A percentile compares a stretch with the other conserved stretches of the same genome.
Evolutionary conservation across 2,329 filamentous ascomycete species (phyloP).

Genomic region (Penicillium sp.): DNA sequence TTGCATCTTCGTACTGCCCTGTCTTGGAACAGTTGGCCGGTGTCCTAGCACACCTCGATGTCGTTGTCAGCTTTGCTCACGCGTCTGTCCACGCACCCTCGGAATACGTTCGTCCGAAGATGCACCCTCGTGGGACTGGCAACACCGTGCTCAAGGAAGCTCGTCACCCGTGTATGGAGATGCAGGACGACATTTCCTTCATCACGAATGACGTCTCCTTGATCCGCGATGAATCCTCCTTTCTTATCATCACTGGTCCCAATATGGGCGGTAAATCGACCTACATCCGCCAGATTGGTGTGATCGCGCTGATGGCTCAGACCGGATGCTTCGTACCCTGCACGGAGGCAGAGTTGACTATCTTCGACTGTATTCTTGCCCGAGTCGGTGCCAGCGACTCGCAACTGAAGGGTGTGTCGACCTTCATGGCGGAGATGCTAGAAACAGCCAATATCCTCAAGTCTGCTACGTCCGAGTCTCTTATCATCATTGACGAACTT

Average conservation of each 20-base stretch:
- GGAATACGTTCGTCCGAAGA: conserved; percentile 84
- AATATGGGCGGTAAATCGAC: conserved; percentile 99
- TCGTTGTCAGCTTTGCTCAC: conserved; percentile 91
- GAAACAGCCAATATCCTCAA: conserved; percentile 98
- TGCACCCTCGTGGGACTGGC: conserved; percentile 82
- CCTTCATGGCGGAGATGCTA: conserved; percentile 99
- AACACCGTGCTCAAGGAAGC: conserved; percentile 89
- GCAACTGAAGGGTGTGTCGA: conserved; percentile 95
- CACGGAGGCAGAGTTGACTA: conserved; percentile 81
- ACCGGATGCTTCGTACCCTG: conserved; percentile 96
- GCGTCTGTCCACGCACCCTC: conserved; percentile 89
- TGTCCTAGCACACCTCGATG: conserved; percentile 88
- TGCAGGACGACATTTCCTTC: conserved; percentile 97
- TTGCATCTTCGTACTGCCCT: conserved; percentile 91
- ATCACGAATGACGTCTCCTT: conserved; percentile 96
- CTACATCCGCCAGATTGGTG: conserved; percentile 95
- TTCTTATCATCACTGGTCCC: conserved; percentile 93
- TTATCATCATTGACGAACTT: conserved; percentile 98
- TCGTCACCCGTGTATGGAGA: conserved; percentile 95
- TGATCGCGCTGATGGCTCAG: conserved; percentile 96
- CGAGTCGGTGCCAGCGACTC: conserved; percentile 94
- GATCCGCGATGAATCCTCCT: conserved; percentile 73
- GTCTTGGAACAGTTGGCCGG: conserved; percentile 85
- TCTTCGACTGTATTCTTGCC: conserved; percentile 95
- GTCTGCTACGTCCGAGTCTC: conserved; percentile 86